phyloP scores from a whole-genome alignment of 108 stramenopile species.

The Fragilaria radians region DNA sequence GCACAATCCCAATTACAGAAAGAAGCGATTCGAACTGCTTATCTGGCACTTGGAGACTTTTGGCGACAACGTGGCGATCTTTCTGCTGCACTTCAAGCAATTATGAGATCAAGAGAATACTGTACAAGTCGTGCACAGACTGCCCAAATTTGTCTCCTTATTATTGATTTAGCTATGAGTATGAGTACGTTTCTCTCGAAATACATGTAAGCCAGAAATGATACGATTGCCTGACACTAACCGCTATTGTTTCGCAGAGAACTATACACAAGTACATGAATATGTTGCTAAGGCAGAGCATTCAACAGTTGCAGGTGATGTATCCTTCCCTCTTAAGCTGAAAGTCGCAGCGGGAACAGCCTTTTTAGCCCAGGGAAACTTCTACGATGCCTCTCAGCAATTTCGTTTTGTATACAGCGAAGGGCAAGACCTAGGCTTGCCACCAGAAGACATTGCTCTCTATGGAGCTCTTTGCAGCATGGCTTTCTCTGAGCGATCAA shows the following conservation, averaged over 20 bases:
- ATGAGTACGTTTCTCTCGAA: constrained; percentile 17
- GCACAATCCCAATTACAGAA: constrained; percentile 71
- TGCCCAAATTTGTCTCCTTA: constrained; percentile 37
- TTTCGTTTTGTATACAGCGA: constrained; percentile 24
- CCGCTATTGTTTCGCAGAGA: no score
- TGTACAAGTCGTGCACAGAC: constrained; percentile 52
- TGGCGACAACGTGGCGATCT: constrained; percentile 46
- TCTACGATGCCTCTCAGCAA: constrained; percentile 22
- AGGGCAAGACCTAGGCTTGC: constrained; percentile 24
- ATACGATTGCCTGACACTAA: no score
- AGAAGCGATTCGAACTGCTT: constrained; percentile 71
- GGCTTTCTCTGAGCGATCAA: constrained; percentile 33
- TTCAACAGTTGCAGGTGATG: constrained; percentile 7
- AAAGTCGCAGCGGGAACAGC: constrained; percentile 28
- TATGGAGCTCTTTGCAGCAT: constrained; percentile 61
- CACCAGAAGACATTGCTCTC: constrained; percentile 67
- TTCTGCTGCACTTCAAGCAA: constrained; percentile 32
- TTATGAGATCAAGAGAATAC: constrained; percentile 52
- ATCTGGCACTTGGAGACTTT: constrained; percentile 43
- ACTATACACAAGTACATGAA: constrained; percentile 23
- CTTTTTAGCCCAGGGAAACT: constrained; percentile 26
- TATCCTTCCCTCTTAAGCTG: constrained; percentile 21
- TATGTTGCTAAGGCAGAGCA: constrained; percentile 28
- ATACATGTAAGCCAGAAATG: no score
- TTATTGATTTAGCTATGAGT: constrained; percentile 47